Base-by-base conservation (phyloP, 169 alveolate species). In the Perkinsus marinus region DNA sequence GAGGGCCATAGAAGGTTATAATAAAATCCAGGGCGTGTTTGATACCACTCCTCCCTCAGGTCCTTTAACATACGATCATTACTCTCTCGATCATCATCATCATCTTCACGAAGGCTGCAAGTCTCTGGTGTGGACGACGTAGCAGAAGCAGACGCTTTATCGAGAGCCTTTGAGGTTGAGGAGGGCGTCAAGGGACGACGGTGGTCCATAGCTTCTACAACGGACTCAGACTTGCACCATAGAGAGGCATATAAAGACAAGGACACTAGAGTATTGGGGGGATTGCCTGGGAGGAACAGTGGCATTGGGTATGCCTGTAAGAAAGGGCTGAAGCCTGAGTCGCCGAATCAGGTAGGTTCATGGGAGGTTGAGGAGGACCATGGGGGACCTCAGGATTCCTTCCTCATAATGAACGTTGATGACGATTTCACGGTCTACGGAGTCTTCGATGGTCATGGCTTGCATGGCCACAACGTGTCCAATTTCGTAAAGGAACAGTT, bases 361-460 rank as follows among this genome's bases (percentile, higher is more conserved):
- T 94, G 91, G 97, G 95, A 68, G 91, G 91, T 41, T 10, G 46
- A 41, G 46, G 10, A 6, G 3, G 46, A 10, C 46, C 46, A 41
- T 41, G 46, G 46, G 3, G 19, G 10, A 92, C 94, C 95, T 39
- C 68, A 89, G 68, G 91, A 89, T 41, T 39, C 68, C n/a, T 89
- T 39, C 26, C 68, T 41, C 7, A 39, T 89, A 39, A 41, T 89
- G 68, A 39, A 89, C 36, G 39, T 39, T 39, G 46, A 90, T 16
- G 91, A 90, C 34, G 68, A 39, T 26, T 68, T 90, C 39, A 92
- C 79, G 30, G 43, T 91, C 68, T 95, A 93, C 92, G 97, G 96
- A 37, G 96, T 96, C 43, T 96, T 96, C 91, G 97, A 96, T 90
- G 97, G 97, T 34, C 97, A 96, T 94, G 97, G 97, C 2, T 94